These are phyloP conservation scores for Dispira simplex DNA, from an alignment of 192 early-diverging fungal species.

Conservation along the genomic window DNA sequence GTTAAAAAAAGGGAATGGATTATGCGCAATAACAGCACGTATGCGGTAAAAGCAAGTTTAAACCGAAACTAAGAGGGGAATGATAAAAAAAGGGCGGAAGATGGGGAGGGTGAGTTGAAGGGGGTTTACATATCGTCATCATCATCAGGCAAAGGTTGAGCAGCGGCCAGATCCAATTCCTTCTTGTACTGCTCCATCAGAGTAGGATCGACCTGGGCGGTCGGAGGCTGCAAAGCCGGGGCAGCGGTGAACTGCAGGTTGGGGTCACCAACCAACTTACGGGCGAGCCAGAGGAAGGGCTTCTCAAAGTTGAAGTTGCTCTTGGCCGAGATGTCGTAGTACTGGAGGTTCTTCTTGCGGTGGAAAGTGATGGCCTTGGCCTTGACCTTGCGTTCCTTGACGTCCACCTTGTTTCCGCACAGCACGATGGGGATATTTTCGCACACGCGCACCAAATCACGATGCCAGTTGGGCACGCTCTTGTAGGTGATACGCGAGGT, in stretches of 20 bases:
- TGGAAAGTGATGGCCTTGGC: slow-evolving; percentile 99
- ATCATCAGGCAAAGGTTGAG: slow-evolving; percentile 73
- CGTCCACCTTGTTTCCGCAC: slow-evolving; percentile 99
- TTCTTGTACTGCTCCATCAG: slow-evolving; percentile 64
- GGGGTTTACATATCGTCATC: slow-evolving; percentile 30
- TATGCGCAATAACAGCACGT: no score
- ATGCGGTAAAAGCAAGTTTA: no score
- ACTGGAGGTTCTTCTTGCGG: slow-evolving; percentile 99
- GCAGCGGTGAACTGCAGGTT: slow-evolving; percentile 95
- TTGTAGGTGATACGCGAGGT: slow-evolving; percentile 99
- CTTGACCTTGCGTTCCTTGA: slow-evolving; percentile 99
- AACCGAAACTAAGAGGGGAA: no score
- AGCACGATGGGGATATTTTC: slow-evolving; percentile 99
- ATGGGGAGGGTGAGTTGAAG: neutral
- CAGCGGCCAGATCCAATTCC: slow-evolving; percentile 65
- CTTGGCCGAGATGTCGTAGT: slow-evolving; percentile 99
- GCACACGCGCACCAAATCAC: slow-evolving; percentile 97
- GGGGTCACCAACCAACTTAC: slow-evolving; percentile 90
- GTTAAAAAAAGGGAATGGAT: no score
- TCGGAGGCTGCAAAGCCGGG: slow-evolving; percentile 91
- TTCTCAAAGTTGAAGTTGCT: slow-evolving; percentile 99
- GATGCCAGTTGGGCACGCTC: slow-evolving; percentile 99
- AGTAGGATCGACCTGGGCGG: slow-evolving; percentile 67
- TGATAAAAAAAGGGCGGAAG: no score
- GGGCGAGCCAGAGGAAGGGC: slow-evolving; percentile 99